phyloP scores from a whole-genome alignment of 2,329 filamentous ascomycete species.

The Fusarium marasasianum region DNA sequence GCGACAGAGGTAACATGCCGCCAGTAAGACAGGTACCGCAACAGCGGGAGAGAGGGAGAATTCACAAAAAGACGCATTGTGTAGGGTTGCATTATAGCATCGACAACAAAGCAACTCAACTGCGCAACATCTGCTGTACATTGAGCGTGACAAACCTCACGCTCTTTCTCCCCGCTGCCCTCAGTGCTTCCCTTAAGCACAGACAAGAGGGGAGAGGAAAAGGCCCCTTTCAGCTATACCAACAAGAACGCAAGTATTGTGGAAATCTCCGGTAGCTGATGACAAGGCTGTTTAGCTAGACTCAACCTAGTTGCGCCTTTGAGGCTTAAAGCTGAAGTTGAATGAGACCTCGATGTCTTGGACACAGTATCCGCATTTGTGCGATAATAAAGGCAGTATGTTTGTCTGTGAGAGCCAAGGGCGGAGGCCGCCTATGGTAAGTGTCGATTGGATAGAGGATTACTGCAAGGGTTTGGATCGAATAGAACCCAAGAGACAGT shows the following conservation, averaged over 20 bases:
- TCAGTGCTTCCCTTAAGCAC: background rate
- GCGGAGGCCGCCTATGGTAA: background rate
- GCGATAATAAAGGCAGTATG: background rate
- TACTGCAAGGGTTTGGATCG: background rate
- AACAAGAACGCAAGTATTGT: background rate
- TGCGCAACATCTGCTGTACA: background rate
- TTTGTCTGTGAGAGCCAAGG: background rate
- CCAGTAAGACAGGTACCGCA: constrained; percentile 1
- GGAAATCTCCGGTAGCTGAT: constrained; percentile 13
- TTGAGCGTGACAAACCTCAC: background rate
- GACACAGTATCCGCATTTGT: background rate
- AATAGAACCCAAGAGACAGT: background rate
- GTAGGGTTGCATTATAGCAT: constrained; percentile 28
- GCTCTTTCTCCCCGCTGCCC: background rate
- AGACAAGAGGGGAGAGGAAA: background rate
- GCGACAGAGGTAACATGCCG: constrained; percentile 8
- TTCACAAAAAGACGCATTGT: background rate
- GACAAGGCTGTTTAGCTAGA: constrained; percentile 13
- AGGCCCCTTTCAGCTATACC: background rate
- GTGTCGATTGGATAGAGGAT: background rate
- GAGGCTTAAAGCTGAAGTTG: constrained; percentile 10
- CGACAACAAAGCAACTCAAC: constrained; percentile 5
- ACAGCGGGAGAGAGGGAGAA: background rate
- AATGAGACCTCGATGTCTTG: background rate
- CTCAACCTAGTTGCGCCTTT: background rate